Conservation (phyloP, 176 grass and related monocot genomes). For the Paspalum notatum region DNA sequence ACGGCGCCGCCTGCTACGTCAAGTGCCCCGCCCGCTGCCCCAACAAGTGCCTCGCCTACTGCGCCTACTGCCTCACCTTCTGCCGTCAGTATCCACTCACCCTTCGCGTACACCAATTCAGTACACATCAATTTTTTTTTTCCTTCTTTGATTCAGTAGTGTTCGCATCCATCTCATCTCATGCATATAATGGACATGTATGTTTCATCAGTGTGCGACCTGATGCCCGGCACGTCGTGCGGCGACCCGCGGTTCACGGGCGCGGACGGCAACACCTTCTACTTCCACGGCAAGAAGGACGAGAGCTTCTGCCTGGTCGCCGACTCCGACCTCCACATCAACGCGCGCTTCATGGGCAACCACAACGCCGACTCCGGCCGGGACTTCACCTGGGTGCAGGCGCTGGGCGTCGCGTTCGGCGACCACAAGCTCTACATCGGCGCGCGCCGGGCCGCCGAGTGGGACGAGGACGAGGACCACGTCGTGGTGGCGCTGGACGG, state of each 20-base stretch:
- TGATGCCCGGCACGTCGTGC: conserved; percentile 52
- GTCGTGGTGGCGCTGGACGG: background rate
- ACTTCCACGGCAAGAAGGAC: conserved; percentile 79
- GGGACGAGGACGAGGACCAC: conserved; percentile 46
- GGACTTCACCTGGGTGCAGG: conserved; percentile 37
- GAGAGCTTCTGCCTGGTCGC: conserved; percentile 66
- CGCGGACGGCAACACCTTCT: conserved; percentile 75
- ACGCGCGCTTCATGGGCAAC: conserved; percentile 74
- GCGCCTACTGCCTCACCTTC: conserved; percentile 42
- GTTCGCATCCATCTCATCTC: no score
- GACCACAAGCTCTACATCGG: conserved; percentile 16
- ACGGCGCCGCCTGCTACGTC: conserved; percentile 28
- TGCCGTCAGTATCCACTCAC: background rate
- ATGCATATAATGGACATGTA: no score
- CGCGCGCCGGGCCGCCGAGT: conserved; percentile 11
- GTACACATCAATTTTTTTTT: no score
- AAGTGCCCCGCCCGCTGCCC: conserved; percentile 28
- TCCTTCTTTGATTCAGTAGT: no score
- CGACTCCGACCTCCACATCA: conserved; percentile 61
- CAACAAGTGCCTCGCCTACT: conserved; percentile 43
- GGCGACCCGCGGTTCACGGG: conserved; percentile 79
- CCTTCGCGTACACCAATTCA: no score
- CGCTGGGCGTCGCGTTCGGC: conserved; percentile 28
- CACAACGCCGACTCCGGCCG: conserved; percentile 42
- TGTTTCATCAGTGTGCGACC: conserved; percentile 46